Percentiles rank a stretch among this genome's conserved stretches.
These are phyloP conservation scores for Abortiporus biennis DNA, from an alignment of 1,284 basidiomycete genomes.

Conservation along the genomic window DNA sequence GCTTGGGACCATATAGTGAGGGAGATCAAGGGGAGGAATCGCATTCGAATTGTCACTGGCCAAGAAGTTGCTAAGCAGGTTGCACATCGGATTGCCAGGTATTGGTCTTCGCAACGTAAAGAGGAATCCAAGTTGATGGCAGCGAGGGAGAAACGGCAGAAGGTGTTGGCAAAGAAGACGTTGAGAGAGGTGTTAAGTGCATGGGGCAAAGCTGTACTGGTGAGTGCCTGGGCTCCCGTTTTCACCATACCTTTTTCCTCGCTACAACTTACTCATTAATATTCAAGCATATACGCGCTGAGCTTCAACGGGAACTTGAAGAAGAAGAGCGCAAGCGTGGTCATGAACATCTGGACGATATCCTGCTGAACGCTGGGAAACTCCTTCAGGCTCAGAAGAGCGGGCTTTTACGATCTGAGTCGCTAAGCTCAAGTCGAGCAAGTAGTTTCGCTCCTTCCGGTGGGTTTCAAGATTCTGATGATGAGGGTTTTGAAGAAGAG, in stretches of 20 bases:
- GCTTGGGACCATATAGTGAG: constrained; percentile 53
- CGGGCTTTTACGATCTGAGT: constrained; percentile 48
- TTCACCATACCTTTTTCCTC: not conserved
- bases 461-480: constrained; percentile 20
- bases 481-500: constrained; percentile 25
- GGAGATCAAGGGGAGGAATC: constrained; percentile 30
- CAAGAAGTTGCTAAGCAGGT: constrained; percentile 50
- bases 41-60: constrained; percentile 39
- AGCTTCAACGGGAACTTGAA: constrained; percentile 50
- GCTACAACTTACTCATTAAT: constrained; percentile 4
- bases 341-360: constrained; percentile 85
- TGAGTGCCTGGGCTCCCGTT: constrained; percentile 36
- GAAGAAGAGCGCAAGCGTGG: constrained; percentile 65
- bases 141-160: constrained; percentile 66
- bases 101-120: constrained; percentile 71
- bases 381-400: constrained; percentile 82
- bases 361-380: constrained; percentile 85
- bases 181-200: constrained; percentile 69
- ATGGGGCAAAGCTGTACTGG: constrained; percentile 89
- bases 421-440: constrained; percentile 41
- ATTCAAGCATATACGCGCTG: constrained; percentile 64
- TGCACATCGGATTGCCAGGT: constrained; percentile 63
- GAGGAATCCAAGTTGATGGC: constrained; percentile 59
- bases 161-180: constrained; percentile 65
- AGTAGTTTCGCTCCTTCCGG: constrained; percentile 37